A percentile compares a stretch with the other conserved stretches of the same genome.
These are phyloP conservation scores for Orbilia oligospora DNA, from an alignment of 2,329 filamentous ascomycete genomes.

Conservation along the genomic window DNA sequence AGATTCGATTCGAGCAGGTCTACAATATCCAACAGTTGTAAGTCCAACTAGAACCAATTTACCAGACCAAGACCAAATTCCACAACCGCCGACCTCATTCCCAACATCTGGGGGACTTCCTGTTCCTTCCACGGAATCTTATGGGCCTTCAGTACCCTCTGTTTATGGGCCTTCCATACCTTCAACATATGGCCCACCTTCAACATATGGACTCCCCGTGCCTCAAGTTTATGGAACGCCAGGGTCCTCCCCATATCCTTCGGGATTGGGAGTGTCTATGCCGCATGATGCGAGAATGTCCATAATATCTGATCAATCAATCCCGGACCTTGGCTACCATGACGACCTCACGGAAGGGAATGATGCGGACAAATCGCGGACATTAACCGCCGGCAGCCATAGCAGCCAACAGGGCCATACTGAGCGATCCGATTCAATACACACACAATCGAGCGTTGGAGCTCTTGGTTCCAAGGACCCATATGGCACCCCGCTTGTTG, in stretches of 20 bases:
- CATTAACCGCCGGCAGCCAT: conserved; percentile 15
- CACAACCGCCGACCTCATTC: conserved; percentile 20
- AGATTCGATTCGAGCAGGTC: conserved; percentile 21
- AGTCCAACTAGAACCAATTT: conserved; percentile 34
- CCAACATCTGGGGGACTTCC: conserved; percentile 38
- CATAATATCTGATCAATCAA: conserved; percentile 41
- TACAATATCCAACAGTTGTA: conserved; percentile 26
- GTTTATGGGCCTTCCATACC: conserved; percentile 34
- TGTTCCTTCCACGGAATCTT: conserved; percentile 39
- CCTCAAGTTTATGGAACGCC: conserved; percentile 36
- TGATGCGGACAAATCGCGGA: conserved; percentile 12
- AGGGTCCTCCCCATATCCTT: conserved; percentile 23
- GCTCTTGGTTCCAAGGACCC: conserved; percentile 46
- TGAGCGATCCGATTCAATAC: conserved; percentile 40
- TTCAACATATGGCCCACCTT: conserved; percentile 27
- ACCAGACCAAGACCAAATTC: background rate
- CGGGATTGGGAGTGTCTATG: conserved; percentile 11
- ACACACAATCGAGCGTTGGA: conserved; percentile 39
- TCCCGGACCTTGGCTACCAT: conserved; percentile 23
- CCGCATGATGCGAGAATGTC: conserved; percentile 33
- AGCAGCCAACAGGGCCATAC: conserved; percentile 13
- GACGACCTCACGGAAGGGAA: conserved; percentile 3
- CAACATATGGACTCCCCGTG: conserved; percentile 38
- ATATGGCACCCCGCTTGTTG: conserved; percentile 24
- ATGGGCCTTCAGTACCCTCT: conserved; percentile 40